These are phyloP conservation scores for Scorias spongiosa DNA, from an alignment of 2,329 filamentous ascomycete genomes.

Conservation along the genomic window DNA sequence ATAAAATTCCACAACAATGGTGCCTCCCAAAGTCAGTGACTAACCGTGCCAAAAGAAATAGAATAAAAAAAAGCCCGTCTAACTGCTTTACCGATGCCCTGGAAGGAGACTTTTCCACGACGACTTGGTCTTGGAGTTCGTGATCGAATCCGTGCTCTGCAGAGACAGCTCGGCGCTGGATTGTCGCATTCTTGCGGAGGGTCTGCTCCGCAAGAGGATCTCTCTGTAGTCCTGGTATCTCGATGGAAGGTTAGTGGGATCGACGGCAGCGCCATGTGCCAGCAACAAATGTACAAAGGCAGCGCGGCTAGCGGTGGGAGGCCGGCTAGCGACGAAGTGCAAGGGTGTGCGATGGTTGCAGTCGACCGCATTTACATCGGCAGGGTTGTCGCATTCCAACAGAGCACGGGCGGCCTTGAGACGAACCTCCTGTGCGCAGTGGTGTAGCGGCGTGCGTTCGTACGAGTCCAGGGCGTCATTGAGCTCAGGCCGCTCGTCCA, in stretches of 20 bases:
- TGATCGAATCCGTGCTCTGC: background rate
- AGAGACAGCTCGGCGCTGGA: background rate
- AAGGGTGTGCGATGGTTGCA: conserved; percentile 5
- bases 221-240: conserved; percentile 4
- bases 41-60: too few species aligned
- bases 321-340: conserved; percentile 8
- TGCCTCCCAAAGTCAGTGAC: too few species aligned
- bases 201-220: background rate
- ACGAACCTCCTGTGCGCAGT: conserved; percentile 6
- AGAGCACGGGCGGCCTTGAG: conserved; percentile 6
- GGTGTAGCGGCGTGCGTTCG: conserved; percentile 9
- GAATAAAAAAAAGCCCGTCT: too few species aligned
- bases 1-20: too few species aligned
- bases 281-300: conserved; percentile 7
- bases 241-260: conserved; percentile 1
- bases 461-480: conserved; percentile 7
- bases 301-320: conserved; percentile 4
- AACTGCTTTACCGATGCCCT: too few species aligned
- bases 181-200: too few species aligned
- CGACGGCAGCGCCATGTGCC: conserved; percentile 5
- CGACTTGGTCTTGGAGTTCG: background rate
- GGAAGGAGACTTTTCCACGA: background rate
- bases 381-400: conserved; percentile 4
- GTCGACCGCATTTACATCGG: conserved; percentile 9
- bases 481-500: conserved; percentile 8